Conservation (phyloP, 768 basidiomycete species). For the Mycena olivaceomarginata region DNA sequence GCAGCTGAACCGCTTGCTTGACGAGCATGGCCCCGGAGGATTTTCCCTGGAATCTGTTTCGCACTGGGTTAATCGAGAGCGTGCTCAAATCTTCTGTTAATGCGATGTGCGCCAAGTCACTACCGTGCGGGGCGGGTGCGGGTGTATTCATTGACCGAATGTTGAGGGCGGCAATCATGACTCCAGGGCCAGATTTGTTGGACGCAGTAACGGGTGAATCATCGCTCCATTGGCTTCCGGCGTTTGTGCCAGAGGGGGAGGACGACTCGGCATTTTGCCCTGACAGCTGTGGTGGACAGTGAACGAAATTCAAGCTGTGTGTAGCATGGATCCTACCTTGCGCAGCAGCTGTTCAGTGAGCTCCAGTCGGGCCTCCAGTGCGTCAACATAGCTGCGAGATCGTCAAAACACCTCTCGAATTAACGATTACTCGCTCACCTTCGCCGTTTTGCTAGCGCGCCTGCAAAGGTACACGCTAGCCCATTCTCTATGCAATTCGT, state of each 20-base stretch:
- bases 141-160: conserved; percentile 37
- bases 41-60: conserved; percentile 12
- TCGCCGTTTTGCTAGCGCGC: background rate
- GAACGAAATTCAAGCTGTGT: background rate
- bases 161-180: conserved; percentile 30
- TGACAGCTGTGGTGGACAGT: background rate
- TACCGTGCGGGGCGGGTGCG: conserved; percentile 11
- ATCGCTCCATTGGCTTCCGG: background rate
- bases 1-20: conserved; percentile 6
- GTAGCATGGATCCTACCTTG: background rate
- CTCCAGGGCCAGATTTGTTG: conserved; percentile 14
- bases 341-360: conserved; percentile 11
- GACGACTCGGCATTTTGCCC: background rate
- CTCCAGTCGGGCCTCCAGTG: conserved; percentile 2
- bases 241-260: background rate
- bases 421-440: background rate
- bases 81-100: background rate
- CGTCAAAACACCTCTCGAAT: background rate
- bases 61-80: background rate
- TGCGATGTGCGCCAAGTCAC: background rate
- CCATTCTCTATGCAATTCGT: conserved; percentile 4
- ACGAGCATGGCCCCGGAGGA: conserved; percentile 21
- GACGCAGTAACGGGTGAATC: background rate
- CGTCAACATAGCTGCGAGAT: conserved; percentile 8
- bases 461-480: conserved; percentile 8